phyloP scores from a whole-genome alignment of 345 rosid species.

The Ricinus communis region DNA sequence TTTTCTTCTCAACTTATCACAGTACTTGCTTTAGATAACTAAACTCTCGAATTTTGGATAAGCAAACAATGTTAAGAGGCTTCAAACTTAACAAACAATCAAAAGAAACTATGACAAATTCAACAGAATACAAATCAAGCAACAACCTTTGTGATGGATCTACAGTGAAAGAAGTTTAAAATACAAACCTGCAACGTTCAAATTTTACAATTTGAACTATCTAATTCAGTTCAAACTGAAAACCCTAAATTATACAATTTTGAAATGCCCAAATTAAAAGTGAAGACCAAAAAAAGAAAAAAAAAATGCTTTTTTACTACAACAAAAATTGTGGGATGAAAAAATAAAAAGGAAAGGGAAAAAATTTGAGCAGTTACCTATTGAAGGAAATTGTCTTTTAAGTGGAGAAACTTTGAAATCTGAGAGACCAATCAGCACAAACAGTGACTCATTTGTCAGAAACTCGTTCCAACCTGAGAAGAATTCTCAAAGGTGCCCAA shows the following conservation, averaged over 20 bases:
- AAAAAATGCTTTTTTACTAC: neutral
- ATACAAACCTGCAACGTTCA: neutral
- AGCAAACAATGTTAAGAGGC: neutral
- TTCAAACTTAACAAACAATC: neutral
- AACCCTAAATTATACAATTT: conserved; percentile 12
- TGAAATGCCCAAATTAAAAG: neutral
- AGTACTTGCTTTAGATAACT: neutral
- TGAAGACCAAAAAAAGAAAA: neutral
- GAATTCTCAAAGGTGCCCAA: conserved; percentile 21
- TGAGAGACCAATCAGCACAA: conserved; percentile 22
- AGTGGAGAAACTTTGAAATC: conserved; percentile 17
- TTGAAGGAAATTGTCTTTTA: neutral
- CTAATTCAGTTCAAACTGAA: conserved; percentile 3
- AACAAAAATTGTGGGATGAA: neutral
- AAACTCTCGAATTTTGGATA: neutral
- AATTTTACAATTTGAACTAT: conserved; percentile 1
- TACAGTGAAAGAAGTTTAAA: conserved; percentile 11
- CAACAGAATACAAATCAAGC: conserved; percentile 8
- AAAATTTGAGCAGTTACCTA: conserved; percentile 14
- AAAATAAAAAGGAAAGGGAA: neutral
- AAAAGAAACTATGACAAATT: neutral
- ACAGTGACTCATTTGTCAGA: conserved; percentile 21
- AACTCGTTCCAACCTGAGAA: conserved; percentile 14
- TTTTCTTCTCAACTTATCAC: neutral
- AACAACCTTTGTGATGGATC: conserved; percentile 17